Evolutionary conservation across 805 yeast genomes (phyloP).

Genomic region (Metschnikowia santaceciliae): DNA sequence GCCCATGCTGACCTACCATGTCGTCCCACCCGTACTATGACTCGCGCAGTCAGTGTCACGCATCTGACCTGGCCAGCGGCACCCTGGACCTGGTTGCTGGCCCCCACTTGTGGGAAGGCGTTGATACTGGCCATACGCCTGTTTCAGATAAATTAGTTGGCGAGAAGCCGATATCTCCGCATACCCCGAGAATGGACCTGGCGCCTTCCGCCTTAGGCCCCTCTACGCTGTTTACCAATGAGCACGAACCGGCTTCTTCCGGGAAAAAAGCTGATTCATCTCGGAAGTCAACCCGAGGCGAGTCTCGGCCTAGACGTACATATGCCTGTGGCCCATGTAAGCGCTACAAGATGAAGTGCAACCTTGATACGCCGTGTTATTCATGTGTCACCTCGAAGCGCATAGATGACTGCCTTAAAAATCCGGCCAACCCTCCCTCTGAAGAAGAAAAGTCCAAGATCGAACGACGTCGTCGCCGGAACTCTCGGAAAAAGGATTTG

Average conservation of each 20-base stretch:
- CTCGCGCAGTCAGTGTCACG: background rate
- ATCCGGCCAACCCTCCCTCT: conserved; percentile 45
- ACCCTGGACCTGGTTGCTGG: background rate
- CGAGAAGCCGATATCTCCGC: background rate
- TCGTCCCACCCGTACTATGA: conserved; percentile 1
- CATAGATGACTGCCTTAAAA: conserved; percentile 32
- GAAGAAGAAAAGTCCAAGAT: conserved; percentile 33
- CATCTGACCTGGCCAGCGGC: background rate
- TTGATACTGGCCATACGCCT: background rate
- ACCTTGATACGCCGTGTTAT: conserved; percentile 45
- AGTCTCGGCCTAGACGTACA: conserved; percentile 36
- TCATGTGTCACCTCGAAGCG: conserved; percentile 40
- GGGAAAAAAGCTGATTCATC: background rate
- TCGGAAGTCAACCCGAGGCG: background rate
- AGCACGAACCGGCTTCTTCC: background rate
- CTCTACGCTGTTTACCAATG: too few relatives aligned
- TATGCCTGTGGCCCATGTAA: conserved; percentile 57
- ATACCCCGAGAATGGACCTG: background rate
- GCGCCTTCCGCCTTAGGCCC: background rate
- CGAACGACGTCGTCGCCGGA: conserved; percentile 26
- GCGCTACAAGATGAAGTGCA: conserved; percentile 51
- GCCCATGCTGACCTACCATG: conserved; percentile 1
- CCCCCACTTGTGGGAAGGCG: background rate
- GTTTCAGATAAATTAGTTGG: too few relatives aligned
- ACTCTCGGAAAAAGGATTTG: background rate